phyloP scores from a whole-genome alignment of 2,329 filamentous ascomycete species.

The Cercospora brassicicola region DNA sequence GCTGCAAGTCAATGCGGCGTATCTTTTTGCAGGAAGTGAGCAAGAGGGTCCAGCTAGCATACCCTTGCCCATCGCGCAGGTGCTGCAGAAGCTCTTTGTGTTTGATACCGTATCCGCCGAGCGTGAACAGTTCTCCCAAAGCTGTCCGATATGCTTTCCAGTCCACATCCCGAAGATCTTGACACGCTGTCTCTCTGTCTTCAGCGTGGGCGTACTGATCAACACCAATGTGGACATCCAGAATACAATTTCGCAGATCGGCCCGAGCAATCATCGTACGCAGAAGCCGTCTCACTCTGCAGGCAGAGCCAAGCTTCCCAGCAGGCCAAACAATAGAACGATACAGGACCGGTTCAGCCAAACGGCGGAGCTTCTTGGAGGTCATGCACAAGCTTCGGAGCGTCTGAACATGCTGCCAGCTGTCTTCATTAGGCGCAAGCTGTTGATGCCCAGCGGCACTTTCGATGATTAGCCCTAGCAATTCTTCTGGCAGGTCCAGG shows the following conservation, averaged over 20 bases:
- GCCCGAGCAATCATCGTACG: constrained; percentile 6
- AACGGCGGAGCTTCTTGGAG: constrained; percentile 10
- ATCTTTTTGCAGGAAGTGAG: neutral
- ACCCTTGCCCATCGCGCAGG: neutral
- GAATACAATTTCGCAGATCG: neutral
- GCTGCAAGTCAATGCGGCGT: neutral
- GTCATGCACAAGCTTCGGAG: constrained; percentile 7
- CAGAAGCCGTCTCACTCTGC: neutral
- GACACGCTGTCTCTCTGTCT: neutral
- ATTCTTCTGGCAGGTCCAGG: constrained; percentile 13
- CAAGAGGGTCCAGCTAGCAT: constrained; percentile 4
- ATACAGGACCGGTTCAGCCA: constrained; percentile 15
- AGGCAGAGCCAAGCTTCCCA: neutral
- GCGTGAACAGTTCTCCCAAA: neutral
- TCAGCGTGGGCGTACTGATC: neutral
- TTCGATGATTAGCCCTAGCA: constrained; percentile 15
- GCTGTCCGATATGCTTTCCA: neutral
- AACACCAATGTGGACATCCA: neutral
- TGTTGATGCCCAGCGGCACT: neutral
- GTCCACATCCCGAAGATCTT: neutral
- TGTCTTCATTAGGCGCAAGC: neutral
- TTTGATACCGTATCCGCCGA: neutral
- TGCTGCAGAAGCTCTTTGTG: neutral
- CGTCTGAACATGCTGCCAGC: neutral
- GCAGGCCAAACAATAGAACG: neutral